A percentile compares a stretch with the other conserved stretches of the same genome.
Evolutionary conservation across 352 stramenopile species (phyloP).

Genomic region (Phytopythium helicoides): DNA sequence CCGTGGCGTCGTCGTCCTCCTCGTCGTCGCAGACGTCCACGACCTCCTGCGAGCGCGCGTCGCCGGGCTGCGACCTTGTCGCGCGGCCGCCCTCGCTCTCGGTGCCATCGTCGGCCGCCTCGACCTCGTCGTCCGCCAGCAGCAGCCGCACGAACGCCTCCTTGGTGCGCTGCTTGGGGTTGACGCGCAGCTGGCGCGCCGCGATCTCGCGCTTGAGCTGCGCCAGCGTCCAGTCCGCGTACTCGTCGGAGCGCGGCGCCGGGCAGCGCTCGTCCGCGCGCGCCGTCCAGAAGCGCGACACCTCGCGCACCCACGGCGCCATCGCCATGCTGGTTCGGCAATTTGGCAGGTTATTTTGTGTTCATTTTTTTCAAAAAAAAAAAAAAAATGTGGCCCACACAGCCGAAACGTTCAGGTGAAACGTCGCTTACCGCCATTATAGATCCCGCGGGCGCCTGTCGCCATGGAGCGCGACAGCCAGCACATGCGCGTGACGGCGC

Average conservation of each 20-base stretch:
- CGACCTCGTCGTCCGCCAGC: slow-evolving; percentile 22
- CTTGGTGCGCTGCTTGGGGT: slow-evolving; percentile 43
- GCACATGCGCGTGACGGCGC: slow-evolving; percentile 47
- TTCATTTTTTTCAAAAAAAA: no score
- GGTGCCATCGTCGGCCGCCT: slow-evolving; percentile 7
- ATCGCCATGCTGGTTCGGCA: no score
- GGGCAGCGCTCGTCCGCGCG: slow-evolving; percentile 37
- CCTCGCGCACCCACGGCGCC: slow-evolving; percentile 20
- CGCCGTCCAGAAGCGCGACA: slow-evolving; percentile 42
- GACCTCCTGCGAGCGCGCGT: not conserved
- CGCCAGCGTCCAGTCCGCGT: slow-evolving; percentile 46
- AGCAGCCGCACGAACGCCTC: slow-evolving; percentile 40
- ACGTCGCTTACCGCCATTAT: no score
- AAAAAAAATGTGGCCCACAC: not conserved
- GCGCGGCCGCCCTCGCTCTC: not conserved
- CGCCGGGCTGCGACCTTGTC: not conserved
- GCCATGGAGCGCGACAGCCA: slow-evolving; percentile 42
- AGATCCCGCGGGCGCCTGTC: no score
- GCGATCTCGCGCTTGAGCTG: slow-evolving; percentile 58
- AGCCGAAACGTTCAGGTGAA: no score
- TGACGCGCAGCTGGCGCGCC: slow-evolving; percentile 42
- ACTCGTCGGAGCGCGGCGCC: slow-evolving; percentile 46
- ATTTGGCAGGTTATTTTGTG: no score
- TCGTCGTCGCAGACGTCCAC: slow-evolving; percentile 19
- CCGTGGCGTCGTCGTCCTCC: slow-evolving; percentile 7